phyloP scores from a whole-genome alignment of 306 rosid species.

The Morella rubra region DNA sequence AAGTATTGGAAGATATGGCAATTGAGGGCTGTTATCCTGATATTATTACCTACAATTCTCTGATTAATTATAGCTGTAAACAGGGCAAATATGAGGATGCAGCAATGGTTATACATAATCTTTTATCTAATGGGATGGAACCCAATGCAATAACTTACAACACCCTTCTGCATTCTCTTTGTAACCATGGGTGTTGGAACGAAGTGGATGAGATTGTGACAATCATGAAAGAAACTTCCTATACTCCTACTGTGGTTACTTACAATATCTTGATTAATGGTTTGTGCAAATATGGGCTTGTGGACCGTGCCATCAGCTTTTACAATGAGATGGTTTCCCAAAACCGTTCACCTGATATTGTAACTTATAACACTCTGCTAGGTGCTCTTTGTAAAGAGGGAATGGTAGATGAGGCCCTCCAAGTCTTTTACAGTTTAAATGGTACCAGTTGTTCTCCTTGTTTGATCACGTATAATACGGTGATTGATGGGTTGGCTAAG shows the following conservation, averaged over 20 bases:
- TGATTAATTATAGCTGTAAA: constrained; percentile 62
- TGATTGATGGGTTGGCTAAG: constrained; percentile 66
- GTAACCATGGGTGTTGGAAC: constrained; percentile 60
- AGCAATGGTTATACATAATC: constrained; percentile 53
- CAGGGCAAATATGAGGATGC: constrained; percentile 60
- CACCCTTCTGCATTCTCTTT: constrained; percentile 72
- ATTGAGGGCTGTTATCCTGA: constrained; percentile 86
- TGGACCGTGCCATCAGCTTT: constrained; percentile 67
- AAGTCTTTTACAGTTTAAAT: constrained; percentile 46
- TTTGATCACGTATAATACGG: constrained; percentile 67
- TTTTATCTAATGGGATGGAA: constrained; percentile 51
- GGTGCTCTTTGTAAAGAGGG: constrained; percentile 77
- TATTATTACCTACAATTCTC: constrained; percentile 70
- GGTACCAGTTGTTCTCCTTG: constrained; percentile 63
- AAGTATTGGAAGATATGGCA: constrained; percentile 78
- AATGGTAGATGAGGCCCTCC: constrained; percentile 64
- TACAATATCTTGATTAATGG: constrained; percentile 79
- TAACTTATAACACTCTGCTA: constrained; percentile 78
- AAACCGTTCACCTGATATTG: constrained; percentile 66
- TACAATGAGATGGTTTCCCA: constrained; percentile 58
- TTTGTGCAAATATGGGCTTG: constrained; percentile 64
- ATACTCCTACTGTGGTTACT: constrained; percentile 64
- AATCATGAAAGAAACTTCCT: constrained; percentile 58
- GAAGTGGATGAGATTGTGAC: constrained; percentile 61
- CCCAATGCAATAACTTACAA: constrained; percentile 76